These are phyloP conservation scores for Ricinus communis DNA, from an alignment of 345 rosid genomes.

Conservation along the genomic window DNA sequence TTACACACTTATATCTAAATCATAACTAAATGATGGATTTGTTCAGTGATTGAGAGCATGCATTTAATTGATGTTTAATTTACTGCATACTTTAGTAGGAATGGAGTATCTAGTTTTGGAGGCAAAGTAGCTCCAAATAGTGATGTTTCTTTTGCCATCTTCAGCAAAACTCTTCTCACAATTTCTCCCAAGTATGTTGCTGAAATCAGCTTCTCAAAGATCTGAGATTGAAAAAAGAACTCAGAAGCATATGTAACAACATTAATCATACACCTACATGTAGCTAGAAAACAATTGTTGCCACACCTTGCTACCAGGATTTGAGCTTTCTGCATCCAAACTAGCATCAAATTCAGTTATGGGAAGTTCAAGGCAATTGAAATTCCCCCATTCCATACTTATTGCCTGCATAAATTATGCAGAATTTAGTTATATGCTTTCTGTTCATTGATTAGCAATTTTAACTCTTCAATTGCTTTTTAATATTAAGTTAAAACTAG, in stretches of 20 bases:
- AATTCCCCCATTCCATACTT: slow-evolving; percentile 63
- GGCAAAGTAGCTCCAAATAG: slow-evolving; percentile 57
- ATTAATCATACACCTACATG: background rate
- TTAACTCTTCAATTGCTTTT: no score
- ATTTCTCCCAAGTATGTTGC: slow-evolving; percentile 73
- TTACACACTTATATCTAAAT: background rate
- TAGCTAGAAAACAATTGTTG: background rate
- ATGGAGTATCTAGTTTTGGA: slow-evolving; percentile 48
- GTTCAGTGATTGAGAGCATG: no score
- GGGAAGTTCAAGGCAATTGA: slow-evolving; percentile 52
- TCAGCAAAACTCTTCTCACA: slow-evolving; percentile 63
- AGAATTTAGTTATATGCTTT: slow-evolving; percentile 4
- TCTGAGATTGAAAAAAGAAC: slow-evolving; percentile 30
- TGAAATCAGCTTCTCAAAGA: slow-evolving; percentile 58
- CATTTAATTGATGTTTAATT: no score
- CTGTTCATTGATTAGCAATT: background rate
- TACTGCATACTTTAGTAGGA: slow-evolving; percentile 44
- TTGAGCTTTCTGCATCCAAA: slow-evolving; percentile 52
- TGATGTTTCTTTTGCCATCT: slow-evolving; percentile 55
- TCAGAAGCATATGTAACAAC: slow-evolving; percentile 5
- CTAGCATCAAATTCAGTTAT: slow-evolving; percentile 51
- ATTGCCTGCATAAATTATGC: slow-evolving; percentile 41
- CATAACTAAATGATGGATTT: no score
- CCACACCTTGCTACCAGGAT: slow-evolving; percentile 46
- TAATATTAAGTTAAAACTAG: no score